Base-by-base conservation (phyloP, 176 grass and related monocot species). In the Avena sativa region DNA sequence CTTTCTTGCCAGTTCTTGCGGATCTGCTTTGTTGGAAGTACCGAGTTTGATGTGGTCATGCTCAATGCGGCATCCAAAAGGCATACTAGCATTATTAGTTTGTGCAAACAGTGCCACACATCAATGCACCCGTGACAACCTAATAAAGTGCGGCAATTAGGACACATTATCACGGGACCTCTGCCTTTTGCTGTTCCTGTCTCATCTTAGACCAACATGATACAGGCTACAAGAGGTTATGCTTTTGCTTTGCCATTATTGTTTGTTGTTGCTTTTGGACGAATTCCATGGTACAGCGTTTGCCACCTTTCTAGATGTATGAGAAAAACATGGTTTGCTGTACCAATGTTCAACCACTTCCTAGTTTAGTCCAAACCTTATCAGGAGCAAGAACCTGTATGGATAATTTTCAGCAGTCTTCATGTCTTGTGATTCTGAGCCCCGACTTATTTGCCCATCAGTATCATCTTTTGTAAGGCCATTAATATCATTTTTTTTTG, bases 171-270 rank as follows among this genome's bases (percentile, higher is more conserved):
- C 32, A 76, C 13, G 78, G 50, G 49, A 6, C 50, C 36, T 46
- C 50, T 76, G 36, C 62, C 62, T 76, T 85, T 85, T 57, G 21
- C 23, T 86, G 12, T 79, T 15, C 23, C 6, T 74, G 16, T 49
- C 71, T 34, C 66, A 57, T 73, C 71, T 50, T 1, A 46, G 71
- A 14, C 44, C 2, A 61, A 5, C 81, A 83, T 20, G 57, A 78
- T 78, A 25, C 79, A 66, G 2, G 48, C 16, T 55, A 50, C 19
- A 61, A 60, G 9, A 76, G 71, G 11, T 49, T 71, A 16, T 8
- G 3, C 6, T 52, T 81, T 81, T 61, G 3, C n/a, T 52, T 64
- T 56, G 8, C 21, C 15, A 11, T 76, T 32, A 57, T 16, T 70
- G 48, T 2, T 19, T 30, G 47, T 28, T 16, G 26, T 52, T 64